Evolutionary conservation across 106 monocot genomes (phyloP).

Genomic region (Dendrobium catenatum): DNA sequence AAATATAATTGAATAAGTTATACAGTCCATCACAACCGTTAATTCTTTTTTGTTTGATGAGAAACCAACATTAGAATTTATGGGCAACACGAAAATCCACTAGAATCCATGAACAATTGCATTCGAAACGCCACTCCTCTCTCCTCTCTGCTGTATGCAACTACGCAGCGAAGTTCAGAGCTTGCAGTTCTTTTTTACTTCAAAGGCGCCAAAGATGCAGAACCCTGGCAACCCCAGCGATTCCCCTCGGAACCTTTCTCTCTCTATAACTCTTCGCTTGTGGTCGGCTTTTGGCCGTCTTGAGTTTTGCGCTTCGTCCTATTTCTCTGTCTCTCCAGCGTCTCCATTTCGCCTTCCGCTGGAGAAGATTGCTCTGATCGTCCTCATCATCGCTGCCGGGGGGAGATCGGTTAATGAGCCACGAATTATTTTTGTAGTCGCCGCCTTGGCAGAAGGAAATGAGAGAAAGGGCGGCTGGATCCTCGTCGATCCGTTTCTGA

Average conservation of each 20-base stretch:
- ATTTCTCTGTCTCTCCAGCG: background rate
- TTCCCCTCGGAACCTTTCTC: background rate
- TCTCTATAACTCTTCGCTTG: background rate
- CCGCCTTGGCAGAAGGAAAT: background rate
- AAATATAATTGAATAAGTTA: conserved; percentile 1
- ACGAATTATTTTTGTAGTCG: background rate
- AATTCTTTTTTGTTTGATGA: background rate
- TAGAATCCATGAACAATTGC: background rate
- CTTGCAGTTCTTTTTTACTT: background rate
- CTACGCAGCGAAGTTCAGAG: conserved; percentile 5
- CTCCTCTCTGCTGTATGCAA: background rate
- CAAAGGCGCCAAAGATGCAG: background rate
- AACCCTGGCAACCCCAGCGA: background rate
- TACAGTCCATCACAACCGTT: conserved; percentile 4
- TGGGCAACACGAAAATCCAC: background rate
- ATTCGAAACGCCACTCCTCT: background rate
- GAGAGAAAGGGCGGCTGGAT: background rate
- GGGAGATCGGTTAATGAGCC: background rate
- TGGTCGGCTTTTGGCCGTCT: no score
- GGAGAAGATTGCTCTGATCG: background rate
- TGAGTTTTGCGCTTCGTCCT: background rate
- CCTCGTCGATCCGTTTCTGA: background rate
- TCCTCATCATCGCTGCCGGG: background rate
- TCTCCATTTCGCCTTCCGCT: background rate
- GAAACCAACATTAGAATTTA: background rate